A percentile compares a stretch with the other conserved stretches of the same genome.
Conservation (phyloP, 2,329 filamentous ascomycete species). For the Ceratocystis cacaofunesta region DNA sequence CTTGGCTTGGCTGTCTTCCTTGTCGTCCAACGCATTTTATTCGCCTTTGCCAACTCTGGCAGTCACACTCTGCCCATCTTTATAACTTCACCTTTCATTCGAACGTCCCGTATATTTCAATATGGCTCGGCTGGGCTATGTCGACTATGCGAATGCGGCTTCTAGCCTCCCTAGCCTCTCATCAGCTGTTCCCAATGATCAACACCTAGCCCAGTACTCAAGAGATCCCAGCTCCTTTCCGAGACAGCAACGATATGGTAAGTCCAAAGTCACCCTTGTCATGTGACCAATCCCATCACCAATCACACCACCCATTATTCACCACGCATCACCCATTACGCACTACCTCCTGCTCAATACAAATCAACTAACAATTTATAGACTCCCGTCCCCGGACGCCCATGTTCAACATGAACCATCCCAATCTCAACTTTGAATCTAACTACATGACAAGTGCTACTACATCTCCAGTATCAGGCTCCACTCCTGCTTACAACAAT, state of each 20-base stretch:
- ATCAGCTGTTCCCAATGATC: background rate
- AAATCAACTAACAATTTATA: background rate
- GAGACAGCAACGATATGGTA: background rate
- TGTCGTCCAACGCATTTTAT: background rate
- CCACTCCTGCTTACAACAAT: background rate
- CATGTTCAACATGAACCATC: background rate
- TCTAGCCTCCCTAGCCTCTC: background rate
- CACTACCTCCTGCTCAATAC: background rate
- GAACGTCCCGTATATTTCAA: background rate
- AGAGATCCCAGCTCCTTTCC: background rate
- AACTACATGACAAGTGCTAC: background rate
- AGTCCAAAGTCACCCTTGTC: background rate
- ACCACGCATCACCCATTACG: too few relatives aligned
- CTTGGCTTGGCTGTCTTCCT: background rate
- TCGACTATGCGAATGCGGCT: background rate
- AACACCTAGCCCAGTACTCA: background rate
- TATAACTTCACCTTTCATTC: background rate
- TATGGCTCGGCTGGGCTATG: background rate
- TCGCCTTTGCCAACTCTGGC: background rate
- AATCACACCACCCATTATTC: background rate
- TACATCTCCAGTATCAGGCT: background rate
- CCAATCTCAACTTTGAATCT: background rate
- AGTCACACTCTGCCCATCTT: background rate
- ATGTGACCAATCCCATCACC: background rate
- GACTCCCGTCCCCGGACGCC: slow-evolving; percentile 1